Conservation (phyloP, 805 yeast species). For the Metschnikowia shivogae region DNA sequence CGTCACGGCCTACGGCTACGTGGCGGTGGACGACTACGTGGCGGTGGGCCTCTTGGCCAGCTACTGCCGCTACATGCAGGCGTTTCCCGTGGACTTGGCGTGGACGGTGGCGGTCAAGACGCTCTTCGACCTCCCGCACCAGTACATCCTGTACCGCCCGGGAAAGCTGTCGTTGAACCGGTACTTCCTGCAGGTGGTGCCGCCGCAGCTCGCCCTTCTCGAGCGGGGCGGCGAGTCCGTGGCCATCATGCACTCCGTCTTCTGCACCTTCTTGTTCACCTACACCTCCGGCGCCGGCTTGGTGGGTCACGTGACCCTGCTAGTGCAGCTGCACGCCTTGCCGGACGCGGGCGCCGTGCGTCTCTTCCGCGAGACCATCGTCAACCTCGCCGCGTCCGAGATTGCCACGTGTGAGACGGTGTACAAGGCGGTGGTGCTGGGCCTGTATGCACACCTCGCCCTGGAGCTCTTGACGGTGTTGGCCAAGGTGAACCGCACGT, state of each 20-base stretch:
- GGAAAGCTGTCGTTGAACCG: slow-evolving; percentile 29
- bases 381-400: slow-evolving; percentile 29
- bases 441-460: slow-evolving; percentile 35
- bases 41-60: slow-evolving; percentile 25
- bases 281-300: background rate
- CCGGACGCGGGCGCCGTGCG: slow-evolving; percentile 5
- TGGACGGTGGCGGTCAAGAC: slow-evolving; percentile 27
- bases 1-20: slow-evolving; percentile 23
- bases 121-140: slow-evolving; percentile 23
- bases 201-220: slow-evolving; percentile 11
- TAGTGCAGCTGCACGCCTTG: slow-evolving; percentile 1
- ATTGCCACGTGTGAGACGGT: slow-evolving; percentile 44
- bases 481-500: slow-evolving; percentile 47
- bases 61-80: slow-evolving; percentile 10
- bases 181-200: slow-evolving; percentile 25
- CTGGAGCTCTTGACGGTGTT: slow-evolving; percentile 44
- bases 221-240: background rate
- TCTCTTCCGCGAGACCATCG: slow-evolving; percentile 27
- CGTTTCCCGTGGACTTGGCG: background rate
- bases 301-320: slow-evolving; percentile 1
- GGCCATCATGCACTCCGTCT: slow-evolving; percentile 5
- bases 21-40: slow-evolving; percentile 30
- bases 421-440: slow-evolving; percentile 38
- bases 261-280: slow-evolving; percentile 7
- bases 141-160: slow-evolving; percentile 20